Conservation (phyloP, 768 basidiomycete species). For the Leccinum subgranulosum region DNA sequence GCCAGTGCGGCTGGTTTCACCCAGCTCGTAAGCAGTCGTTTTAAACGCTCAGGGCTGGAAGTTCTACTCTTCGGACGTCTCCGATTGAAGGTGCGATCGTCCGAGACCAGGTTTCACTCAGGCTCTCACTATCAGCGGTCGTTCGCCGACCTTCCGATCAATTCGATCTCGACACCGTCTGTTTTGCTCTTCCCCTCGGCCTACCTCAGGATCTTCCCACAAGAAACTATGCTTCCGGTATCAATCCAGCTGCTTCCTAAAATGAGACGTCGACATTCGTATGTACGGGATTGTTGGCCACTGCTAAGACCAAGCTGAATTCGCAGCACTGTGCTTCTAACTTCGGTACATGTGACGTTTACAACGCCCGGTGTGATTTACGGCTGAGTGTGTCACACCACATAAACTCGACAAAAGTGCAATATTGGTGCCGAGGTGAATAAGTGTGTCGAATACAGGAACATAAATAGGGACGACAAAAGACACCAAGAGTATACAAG, state of each 20-base stretch:
- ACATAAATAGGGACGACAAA: conserved; percentile 5
- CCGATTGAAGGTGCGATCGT: neutral
- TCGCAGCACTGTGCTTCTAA: neutral
- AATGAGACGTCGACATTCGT: neutral
- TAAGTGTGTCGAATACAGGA: conserved; percentile 5
- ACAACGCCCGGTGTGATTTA: neutral
- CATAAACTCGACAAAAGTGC: neutral
- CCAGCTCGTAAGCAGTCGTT: neutral
- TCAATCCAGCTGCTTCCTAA: neutral
- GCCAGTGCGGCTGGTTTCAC: conserved; percentile 12
- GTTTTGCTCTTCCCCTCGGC: neutral
- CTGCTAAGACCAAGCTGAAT: neutral
- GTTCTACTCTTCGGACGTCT: neutral
- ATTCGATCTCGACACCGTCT: neutral
- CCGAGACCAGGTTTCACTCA: conserved; percentile 11
- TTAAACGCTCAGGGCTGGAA: neutral
- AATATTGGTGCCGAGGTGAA: neutral
- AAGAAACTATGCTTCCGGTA: neutral
- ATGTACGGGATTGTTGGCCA: neutral
- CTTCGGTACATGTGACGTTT: neutral
- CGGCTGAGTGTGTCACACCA: neutral
- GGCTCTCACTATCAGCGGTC: conserved; percentile 7
- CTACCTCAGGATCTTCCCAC: neutral
- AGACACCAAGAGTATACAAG: conserved; percentile 17
- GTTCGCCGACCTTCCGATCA: conserved; percentile 7